phyloP scores from a whole-genome alignment of 805 yeast genomes.

The Barnettozyma populi region DNA sequence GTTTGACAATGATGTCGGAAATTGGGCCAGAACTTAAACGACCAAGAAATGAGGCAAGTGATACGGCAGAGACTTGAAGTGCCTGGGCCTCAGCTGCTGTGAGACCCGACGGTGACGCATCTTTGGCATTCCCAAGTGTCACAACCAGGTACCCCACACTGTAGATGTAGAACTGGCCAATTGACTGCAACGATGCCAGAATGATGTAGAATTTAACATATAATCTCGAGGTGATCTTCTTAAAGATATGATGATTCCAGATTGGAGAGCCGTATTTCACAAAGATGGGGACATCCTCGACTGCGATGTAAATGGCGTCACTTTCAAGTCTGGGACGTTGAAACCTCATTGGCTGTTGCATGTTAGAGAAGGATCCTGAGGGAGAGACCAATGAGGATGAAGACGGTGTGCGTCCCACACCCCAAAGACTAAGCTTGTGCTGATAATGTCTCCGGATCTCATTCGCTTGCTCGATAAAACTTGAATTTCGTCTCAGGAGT shows the following conservation, averaged over 20 bases:
- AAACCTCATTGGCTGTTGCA: slow-evolving; percentile 2
- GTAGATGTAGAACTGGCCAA: slow-evolving; percentile 69
- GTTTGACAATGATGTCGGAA: slow-evolving; percentile 54
- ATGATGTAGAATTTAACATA: slow-evolving; percentile 50
- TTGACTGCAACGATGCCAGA: slow-evolving; percentile 53
- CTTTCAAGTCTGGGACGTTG: slow-evolving; percentile 10
- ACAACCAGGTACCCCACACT: slow-evolving; percentile 70
- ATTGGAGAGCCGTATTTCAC: slow-evolving; percentile 24
- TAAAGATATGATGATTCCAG: slow-evolving; percentile 23
- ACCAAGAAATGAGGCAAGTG: slow-evolving; percentile 61
- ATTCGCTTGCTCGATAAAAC: slow-evolving; percentile 8
- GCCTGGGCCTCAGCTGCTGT: slow-evolving; percentile 53
- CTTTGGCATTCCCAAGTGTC: slow-evolving; percentile 33
- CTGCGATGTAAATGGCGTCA: slow-evolving; percentile 25
- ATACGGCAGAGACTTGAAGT: slow-evolving; percentile 61
- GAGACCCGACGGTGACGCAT: slow-evolving; percentile 7
- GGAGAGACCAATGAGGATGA: slow-evolving; percentile 2
- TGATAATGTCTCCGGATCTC: slow-evolving; percentile 18
- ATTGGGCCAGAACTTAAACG: slow-evolving; percentile 59
- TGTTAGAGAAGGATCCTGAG: slow-evolving; percentile 1
- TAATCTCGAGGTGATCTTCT: slow-evolving; percentile 19
- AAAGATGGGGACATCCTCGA: slow-evolving; percentile 27
- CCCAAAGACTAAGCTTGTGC: slow-evolving; percentile 24
- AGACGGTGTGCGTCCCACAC: slow-evolving; percentile 25
- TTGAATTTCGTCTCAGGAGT: slow-evolving; percentile 9